Evolutionary conservation across 139 green algal species (phyloP).

Genomic region (Eudorina sp.): DNA sequence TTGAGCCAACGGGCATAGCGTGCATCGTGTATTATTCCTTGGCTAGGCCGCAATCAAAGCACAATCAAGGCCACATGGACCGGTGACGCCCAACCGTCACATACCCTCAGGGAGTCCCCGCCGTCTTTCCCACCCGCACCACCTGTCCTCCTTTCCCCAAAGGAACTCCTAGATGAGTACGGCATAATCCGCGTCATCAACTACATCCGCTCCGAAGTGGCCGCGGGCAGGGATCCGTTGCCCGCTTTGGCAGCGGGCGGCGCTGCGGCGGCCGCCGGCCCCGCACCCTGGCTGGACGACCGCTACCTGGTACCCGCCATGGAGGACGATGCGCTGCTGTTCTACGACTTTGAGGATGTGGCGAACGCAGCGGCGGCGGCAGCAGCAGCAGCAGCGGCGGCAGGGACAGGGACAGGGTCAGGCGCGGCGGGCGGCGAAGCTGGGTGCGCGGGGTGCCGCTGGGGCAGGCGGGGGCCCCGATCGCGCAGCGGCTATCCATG

Average conservation of each 20-base stretch:
- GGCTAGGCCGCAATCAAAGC: too few relatives aligned
- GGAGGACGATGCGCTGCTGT: conserved; percentile 83
- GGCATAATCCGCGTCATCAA: conserved; percentile 87
- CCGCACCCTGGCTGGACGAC: conserved; percentile 72
- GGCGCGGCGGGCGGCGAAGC: too few relatives aligned
- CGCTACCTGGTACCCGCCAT: conserved; percentile 75
- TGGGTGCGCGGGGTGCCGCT: too few relatives aligned
- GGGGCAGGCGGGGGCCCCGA: too few relatives aligned
- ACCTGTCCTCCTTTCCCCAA: not conserved
- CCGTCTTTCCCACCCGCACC: not conserved
- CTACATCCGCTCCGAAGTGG: conserved; percentile 77
- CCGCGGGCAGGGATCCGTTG: conserved; percentile 66
- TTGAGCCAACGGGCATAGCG: too few relatives aligned
- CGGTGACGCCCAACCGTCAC: too few relatives aligned
- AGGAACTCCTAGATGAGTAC: conserved; percentile 81
- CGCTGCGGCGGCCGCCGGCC: not conserved
- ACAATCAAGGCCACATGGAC: too few relatives aligned
- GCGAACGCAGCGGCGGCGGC: not conserved
- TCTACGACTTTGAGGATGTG: conserved; percentile 80
- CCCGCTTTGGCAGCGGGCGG: conserved; percentile 42
- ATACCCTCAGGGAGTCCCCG: too few relatives aligned
- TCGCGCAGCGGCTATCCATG: too few relatives aligned
- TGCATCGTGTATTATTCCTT: too few relatives aligned
- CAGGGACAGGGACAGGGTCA: too few relatives aligned
- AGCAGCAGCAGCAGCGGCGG: conserved; percentile 5